Evolutionary conservation across 2,329 filamentous ascomycete genomes (phyloP).

Genomic region (Botrytis hyacinthi): DNA sequence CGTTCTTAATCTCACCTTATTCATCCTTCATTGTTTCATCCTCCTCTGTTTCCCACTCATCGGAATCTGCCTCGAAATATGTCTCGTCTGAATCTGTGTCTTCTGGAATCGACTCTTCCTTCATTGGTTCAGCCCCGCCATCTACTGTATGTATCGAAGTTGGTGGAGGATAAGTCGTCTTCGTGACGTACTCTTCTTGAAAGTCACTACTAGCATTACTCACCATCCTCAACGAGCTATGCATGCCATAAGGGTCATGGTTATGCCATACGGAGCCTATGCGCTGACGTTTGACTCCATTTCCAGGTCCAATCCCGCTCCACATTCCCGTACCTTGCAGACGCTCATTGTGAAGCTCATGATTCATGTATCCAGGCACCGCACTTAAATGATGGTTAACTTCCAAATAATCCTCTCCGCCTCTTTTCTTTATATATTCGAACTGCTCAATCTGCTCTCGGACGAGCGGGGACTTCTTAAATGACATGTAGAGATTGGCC

Average conservation of each 20-base stretch:
- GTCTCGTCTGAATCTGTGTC: background rate
- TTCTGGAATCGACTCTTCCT: background rate
- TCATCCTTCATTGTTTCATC: background rate
- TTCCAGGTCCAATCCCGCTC: background rate
- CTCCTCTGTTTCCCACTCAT: too few relatives aligned
- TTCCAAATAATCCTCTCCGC: too few relatives aligned
- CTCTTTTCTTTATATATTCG: background rate
- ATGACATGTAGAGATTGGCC: background rate
- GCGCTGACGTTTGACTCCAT: background rate
- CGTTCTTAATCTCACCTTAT: background rate
- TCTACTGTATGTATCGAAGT: background rate
- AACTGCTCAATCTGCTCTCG: background rate
- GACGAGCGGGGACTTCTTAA: rapidly evolving
- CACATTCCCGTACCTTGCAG: background rate
- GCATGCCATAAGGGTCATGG: background rate
- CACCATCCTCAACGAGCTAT: constrained; percentile 1
- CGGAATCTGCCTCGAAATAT: too few relatives aligned
- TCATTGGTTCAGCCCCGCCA: background rate
- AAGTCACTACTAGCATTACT: background rate
- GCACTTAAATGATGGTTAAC: background rate
- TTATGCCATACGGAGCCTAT: background rate
- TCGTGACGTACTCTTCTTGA: background rate
- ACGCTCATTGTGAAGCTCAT: rapidly evolving
- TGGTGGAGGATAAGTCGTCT: background rate
- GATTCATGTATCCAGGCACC: background rate